Evolutionary conservation across 2,329 filamentous ascomycete species (phyloP).

Genomic region (Xylariales sp.): DNA sequence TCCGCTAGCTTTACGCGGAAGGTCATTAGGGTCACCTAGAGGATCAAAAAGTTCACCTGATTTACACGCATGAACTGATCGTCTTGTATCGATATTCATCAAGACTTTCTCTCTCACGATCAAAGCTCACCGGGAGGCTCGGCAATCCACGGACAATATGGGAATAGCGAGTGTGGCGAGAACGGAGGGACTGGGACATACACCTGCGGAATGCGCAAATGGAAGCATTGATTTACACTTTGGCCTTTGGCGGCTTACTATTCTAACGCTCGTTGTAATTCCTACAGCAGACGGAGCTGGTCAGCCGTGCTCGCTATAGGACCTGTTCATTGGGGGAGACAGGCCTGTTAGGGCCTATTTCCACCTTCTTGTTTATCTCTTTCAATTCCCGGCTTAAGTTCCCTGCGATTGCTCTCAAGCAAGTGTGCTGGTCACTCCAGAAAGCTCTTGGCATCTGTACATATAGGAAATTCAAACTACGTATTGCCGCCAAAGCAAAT

Average conservation of each 20-base stretch:
- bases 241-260: constrained; percentile 28
- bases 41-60: constrained; percentile 31
- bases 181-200: constrained; percentile 19
- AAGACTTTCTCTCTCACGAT: constrained; percentile 30
- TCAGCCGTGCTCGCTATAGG: constrained; percentile 27
- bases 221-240: constrained; percentile 19
- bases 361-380: constrained; percentile 35
- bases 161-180: constrained; percentile 22
- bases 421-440: constrained; percentile 26
- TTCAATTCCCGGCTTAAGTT: constrained; percentile 27
- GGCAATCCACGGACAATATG: constrained; percentile 7
- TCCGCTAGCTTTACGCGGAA: constrained; percentile 25
- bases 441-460: constrained; percentile 22
- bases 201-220: constrained; percentile 2
- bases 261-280: constrained; percentile 53
- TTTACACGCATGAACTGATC: constrained; percentile 33
- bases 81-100: constrained; percentile 41
- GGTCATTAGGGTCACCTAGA: constrained; percentile 30
- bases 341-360: constrained; percentile 10
- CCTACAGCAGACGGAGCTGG: constrained; percentile 33
- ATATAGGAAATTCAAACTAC: constrained; percentile 21
- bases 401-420: constrained; percentile 20
- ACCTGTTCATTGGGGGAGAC: constrained; percentile 14
- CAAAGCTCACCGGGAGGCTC: constrained; percentile 17
- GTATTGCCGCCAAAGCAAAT: constrained; percentile 18